Conservation (phyloP, 1,284 basidiomycete genomes). For the Porogramme epimiltina region DNA sequence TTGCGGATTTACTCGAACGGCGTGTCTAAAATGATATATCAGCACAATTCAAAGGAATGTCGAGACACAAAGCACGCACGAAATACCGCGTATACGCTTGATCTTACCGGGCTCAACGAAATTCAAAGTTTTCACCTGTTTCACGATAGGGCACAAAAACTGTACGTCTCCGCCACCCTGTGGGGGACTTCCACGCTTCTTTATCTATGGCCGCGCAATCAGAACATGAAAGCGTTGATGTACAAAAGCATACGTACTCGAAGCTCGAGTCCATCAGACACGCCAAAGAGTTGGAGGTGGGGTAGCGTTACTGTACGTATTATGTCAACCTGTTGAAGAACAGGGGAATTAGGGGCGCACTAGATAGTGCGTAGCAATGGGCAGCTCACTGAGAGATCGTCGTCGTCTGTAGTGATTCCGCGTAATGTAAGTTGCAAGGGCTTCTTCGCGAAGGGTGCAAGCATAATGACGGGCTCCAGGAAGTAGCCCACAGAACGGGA, state of each 20-base stretch:
- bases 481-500: conserved; percentile 93
- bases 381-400: conserved; percentile 83
- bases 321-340: conserved; percentile 72
- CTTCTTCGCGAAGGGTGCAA: conserved; percentile 94
- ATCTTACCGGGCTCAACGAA: conserved; percentile 92
- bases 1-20: conserved; percentile 94
- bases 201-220: conserved; percentile 59
- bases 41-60: not conserved
- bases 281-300: conserved; percentile 87
- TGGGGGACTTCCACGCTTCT: conserved; percentile 90
- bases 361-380: not conserved
- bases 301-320: conserved; percentile 93
- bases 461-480: conserved; percentile 86
- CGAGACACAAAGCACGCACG: conserved; percentile 54
- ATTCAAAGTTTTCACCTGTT: conserved; percentile 88
- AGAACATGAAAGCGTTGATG: not conserved
- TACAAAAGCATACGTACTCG: conserved; percentile 48
- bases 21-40: conserved; percentile 46
- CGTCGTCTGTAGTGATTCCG: conserved; percentile 90
- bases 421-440: conserved; percentile 80
- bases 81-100: conserved; percentile 93
- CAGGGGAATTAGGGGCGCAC: not conserved
- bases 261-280: conserved; percentile 86
- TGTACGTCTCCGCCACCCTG: conserved; percentile 92
- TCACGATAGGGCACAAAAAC: conserved; percentile 91